Evolutionary conservation across 2,329 filamentous ascomycete genomes (phyloP).

Genomic region (Penicillium sp.): DNA sequence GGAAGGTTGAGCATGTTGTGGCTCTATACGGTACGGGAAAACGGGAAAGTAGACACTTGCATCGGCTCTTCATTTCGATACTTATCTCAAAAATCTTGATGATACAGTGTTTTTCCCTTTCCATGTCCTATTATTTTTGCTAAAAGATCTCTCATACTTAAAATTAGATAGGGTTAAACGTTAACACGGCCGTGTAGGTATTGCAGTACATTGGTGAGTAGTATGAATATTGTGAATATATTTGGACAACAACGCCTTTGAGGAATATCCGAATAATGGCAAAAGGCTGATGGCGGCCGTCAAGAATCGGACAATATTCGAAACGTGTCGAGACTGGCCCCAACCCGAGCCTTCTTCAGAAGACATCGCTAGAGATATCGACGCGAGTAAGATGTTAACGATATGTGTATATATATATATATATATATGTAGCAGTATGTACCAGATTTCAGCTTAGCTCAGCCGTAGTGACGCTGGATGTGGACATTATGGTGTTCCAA

Average conservation of each 20-base stretch:
- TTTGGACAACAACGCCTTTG: no score
- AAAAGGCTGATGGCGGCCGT: not conserved
- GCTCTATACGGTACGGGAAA: not conserved
- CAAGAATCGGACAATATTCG: not conserved
- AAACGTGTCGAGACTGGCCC: not conserved
- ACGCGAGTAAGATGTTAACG: not conserved
- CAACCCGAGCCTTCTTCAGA: not conserved
- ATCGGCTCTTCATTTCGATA: not conserved
- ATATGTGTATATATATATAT: not conserved
- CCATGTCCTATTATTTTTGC: no score
- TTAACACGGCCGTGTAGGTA: not conserved
- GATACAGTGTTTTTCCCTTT: no score
- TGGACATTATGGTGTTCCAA: no score
- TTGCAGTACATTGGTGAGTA: not conserved
- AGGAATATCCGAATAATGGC: not conserved
- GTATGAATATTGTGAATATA: not conserved
- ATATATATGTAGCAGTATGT: not conserved
- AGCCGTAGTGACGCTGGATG: no score
- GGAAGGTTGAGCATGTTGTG: not conserved
- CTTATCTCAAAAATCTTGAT: not conserved
- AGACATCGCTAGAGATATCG: not conserved
- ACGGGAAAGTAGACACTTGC: accelerated
- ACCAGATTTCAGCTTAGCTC: no score
- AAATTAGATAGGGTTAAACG: no score
- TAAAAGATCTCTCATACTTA: no score